phyloP scores from a whole-genome alignment of 1,284 basidiomycete genomes.

The Austroboletus niveus region DNA sequence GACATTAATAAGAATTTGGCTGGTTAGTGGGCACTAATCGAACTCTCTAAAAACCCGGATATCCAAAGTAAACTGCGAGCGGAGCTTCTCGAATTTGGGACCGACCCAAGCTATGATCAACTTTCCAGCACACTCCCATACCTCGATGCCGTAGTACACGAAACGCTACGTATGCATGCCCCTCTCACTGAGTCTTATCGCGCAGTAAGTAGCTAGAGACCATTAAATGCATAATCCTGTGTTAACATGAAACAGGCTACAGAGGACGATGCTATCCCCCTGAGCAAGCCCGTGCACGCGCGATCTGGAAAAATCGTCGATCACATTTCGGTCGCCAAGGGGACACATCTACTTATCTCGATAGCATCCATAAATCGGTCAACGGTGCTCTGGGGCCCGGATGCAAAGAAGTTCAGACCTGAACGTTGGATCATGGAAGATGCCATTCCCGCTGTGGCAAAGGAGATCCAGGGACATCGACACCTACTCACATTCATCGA shows the following conservation, averaged over 20 bases:
- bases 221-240: too few species aligned
- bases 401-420: conserved; percentile 40
- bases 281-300: conserved; percentile 25
- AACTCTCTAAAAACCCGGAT: conserved; percentile 22
- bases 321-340: not conserved
- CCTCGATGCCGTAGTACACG: conserved; percentile 30
- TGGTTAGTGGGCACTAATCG: conserved; percentile 33
- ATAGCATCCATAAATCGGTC: conserved; percentile 46
- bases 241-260: not conserved
- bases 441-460: conserved; percentile 18
- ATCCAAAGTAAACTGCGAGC: conserved; percentile 27
- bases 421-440: conserved; percentile 38
- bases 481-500: conserved; percentile 14
- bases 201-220: conserved; percentile 28
- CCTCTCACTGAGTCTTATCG: conserved; percentile 37
- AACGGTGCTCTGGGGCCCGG: conserved; percentile 45
- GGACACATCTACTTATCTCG: not conserved
- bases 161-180: conserved; percentile 21
- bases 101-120: conserved; percentile 28
- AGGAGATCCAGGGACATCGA: conserved; percentile 21
- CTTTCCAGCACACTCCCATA: conserved; percentile 26
- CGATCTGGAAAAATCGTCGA: not conserved
- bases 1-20: not conserved
- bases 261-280: conserved; percentile 40
- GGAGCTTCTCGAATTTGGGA: conserved; percentile 22